Base-by-base conservation (phyloP, 2,329 filamentous ascomycete genomes). In the Trichoderma simmonsii region DNA sequence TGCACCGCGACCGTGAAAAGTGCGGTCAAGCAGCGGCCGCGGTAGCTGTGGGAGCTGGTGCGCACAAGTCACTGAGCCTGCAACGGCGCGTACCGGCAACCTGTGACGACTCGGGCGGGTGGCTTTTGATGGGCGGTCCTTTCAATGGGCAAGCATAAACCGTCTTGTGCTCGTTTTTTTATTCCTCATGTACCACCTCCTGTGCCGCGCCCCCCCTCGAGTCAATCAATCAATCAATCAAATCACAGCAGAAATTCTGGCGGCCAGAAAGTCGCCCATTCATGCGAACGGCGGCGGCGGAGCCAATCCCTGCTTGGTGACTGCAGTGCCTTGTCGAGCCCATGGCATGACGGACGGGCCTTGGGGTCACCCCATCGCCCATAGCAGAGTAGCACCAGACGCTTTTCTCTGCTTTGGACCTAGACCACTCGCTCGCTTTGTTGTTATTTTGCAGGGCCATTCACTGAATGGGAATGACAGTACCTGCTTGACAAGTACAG, bases 281-380 rank as follows among this genome's bases (percentile, higher is more conserved):
- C 61, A 71, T 71, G 69, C 69, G 69, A 71, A 71, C 68, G 69
- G 69, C 69, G 69, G 69, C 69, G 69, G 62, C 69, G 68, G 68
- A 71, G 68, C 69, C 21, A 18, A 71, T 36, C 69, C 69, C 69
- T 71, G 68, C 66, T 36, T 61, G 66, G 56, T 54, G 56, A 18
- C 54, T 51, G 28, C 54, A 39, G 30, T 43, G 36, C 67, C 57
- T 54, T 62, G 67, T 70, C 57, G 30, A 62, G 36, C 36, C 67
- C 57, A 70, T 70, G 67, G 67, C 67, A 70, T 70, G 67, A 70
- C 67, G 56, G 67, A 62, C 67, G 56, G 57, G 30, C 30, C 30
- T 34, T 60, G 56, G 28, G 8, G 57, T 61, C 66, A 69, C 67
- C 67, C 67, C 67, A 70, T 70, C 48, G 32, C 32, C 30, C 32